A percentile compares a stretch with the other conserved stretches of the same genome.
Conservation (phyloP, 768 basidiomycete genomes). For the Gloeopeniophorella convolvens region DNA sequence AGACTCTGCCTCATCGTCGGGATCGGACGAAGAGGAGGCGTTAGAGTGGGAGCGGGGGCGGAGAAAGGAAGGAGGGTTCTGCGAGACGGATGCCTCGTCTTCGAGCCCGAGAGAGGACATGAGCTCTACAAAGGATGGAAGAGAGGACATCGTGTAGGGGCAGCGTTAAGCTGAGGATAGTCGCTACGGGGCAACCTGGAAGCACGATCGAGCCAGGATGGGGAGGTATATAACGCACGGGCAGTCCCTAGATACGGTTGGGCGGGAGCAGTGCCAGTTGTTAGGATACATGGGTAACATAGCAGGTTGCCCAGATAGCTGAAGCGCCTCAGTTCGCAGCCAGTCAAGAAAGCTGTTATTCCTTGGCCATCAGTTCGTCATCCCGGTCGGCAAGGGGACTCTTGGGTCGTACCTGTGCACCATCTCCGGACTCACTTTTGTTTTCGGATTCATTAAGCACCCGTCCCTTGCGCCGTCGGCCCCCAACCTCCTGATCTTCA, state of each 20-base stretch:
- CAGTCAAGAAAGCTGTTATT: conserved; percentile 4
- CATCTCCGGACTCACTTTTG: background rate
- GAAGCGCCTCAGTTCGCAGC: conserved; percentile 17
- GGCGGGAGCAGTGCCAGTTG: conserved; percentile 17
- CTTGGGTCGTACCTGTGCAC: background rate
- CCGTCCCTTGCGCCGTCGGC: background rate
- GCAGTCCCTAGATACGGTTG: conserved; percentile 18
- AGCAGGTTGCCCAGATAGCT: conserved; percentile 16
- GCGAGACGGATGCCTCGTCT: conserved; percentile 28
- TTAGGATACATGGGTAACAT: conserved; percentile 20
- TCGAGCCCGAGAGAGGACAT: conserved; percentile 79
- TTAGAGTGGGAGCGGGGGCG: conserved; percentile 32
- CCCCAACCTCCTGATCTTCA: background rate
- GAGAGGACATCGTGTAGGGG: conserved; percentile 48
- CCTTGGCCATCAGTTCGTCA: conserved; percentile 12
- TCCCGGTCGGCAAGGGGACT: conserved; percentile 23
- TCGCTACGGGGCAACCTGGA: conserved; percentile 17
- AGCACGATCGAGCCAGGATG: background rate
- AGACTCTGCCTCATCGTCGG: conserved; percentile 19
- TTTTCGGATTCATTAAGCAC: background rate
- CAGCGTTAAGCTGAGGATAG: conserved; percentile 20
- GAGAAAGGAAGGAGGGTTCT: conserved; percentile 23
- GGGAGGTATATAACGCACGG: conserved; percentile 18
- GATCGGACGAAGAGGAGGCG: conserved; percentile 35
- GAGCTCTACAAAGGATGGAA: conserved; percentile 84